Evolutionary conservation across 495 filamentous ascomycete genomes (phyloP), one percentile per base, ranked within the genome.

Genomic region (Trichoderma orchidacearum): DNA sequence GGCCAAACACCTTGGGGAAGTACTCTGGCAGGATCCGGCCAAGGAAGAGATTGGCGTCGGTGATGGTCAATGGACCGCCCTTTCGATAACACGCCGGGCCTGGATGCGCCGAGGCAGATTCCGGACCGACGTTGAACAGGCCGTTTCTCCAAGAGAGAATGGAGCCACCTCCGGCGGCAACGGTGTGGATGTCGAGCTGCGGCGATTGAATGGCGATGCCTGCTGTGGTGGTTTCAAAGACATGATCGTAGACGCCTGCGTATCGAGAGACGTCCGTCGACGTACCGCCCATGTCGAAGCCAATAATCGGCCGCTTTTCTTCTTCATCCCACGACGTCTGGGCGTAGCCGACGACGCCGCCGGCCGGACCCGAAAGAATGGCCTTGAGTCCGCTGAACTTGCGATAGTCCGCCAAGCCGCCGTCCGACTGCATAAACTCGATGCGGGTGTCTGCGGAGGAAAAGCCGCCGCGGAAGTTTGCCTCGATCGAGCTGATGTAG

Each of bases 181-280:
- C 92, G 0, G 93, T 98, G 68, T 96, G 96, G 70, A 98, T 96
- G 70, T 98, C 93, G 1, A 98, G 80, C 62, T 96, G 93, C 0
- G 93, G 93, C 0, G 85, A 90, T 62, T 96, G 93, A 30, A 96
- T 94, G 0, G 90, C 89, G 5, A 98, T 89, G 25, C 92, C 93
- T 1, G 93, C 93, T 0, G 93, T 94, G 0, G 92, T 96, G 2
- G 93, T 96, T 64, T 95, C 93, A 60, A 98, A 96, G 0, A 96
- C 92, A 66, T 98, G 93, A 55, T 96, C 93, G 63, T 95, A 89
- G 52, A 90, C 78, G 12, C 93, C 92, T 31, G 91, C 92, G 63
- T 93, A 96, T 30, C 93, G 74, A 17, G 89, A 94, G 5, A 96
- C 92, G 66, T 98, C 93, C 0, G 93, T 98, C 30, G 86, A 91